Conservation (phyloP, 2,329 filamentous ascomycete species). For the Aspergillus luchuensis region DNA sequence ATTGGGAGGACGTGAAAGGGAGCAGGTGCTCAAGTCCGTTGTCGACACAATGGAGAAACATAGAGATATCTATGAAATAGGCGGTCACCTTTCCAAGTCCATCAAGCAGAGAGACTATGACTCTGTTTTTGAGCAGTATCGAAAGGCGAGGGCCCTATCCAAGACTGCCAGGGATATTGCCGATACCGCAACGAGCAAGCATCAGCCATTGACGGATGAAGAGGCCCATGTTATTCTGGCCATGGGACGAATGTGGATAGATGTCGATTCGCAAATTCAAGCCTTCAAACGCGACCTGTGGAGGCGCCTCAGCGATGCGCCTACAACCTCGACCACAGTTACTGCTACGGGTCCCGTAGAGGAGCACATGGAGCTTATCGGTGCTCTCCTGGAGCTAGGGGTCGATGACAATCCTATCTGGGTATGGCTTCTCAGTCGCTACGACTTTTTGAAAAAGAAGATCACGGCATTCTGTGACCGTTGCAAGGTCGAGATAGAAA, state of each 20-base stretch:
- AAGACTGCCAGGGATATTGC: constrained; percentile 75
- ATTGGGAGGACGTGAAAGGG: constrained; percentile 84
- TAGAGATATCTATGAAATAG: constrained; percentile 79
- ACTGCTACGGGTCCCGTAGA: constrained; percentile 61
- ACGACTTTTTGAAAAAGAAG: constrained; percentile 84
- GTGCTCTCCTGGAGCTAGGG: constrained; percentile 85
- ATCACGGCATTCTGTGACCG: constrained; percentile 79
- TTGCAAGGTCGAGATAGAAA: constrained; percentile 89
- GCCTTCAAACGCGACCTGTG: constrained; percentile 87
- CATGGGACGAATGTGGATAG: constrained; percentile 91
- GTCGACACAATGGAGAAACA: constrained; percentile 75
- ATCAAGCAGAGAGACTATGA: constrained; percentile 93
- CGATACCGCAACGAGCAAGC: constrained; percentile 54
- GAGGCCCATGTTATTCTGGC: constrained; percentile 85
- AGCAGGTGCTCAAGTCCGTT: constrained; percentile 80
- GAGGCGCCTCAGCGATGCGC: constrained; percentile 73
- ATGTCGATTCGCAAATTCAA: constrained; percentile 85
- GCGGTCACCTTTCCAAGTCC: constrained; percentile 73
- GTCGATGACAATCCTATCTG: constrained; percentile 96
- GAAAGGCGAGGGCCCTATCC: constrained; percentile 76
- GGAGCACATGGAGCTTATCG: constrained; percentile 90
- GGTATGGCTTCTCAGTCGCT: constrained; percentile 89
- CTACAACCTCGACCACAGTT: constrained; percentile 57
- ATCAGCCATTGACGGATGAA: constrained; percentile 67
- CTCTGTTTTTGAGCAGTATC: constrained; percentile 81